Conservation (phyloP, 306 rosid genomes). For the Cercis canadensis region DNA sequence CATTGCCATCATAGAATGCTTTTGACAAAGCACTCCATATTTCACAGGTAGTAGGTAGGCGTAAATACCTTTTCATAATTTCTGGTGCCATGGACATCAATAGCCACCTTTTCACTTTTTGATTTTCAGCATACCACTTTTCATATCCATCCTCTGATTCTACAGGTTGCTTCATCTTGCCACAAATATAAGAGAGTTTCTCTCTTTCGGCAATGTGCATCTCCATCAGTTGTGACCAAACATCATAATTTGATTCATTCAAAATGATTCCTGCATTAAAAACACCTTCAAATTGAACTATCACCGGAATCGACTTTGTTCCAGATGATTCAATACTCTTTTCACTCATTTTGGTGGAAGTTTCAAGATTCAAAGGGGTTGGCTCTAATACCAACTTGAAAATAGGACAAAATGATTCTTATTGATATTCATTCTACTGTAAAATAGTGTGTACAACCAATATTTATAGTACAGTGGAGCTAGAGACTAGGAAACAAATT, state of each 20-base stretch:
- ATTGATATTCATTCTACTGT: too few relatives aligned
- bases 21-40: conserved; percentile 27
- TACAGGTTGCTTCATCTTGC: not conserved
- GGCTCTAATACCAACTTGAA: too few relatives aligned
- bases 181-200: conserved; percentile 16
- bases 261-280: conserved; percentile 5
- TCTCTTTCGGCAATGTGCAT: too few relatives aligned
- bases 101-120: not conserved
- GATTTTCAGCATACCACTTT: not conserved
- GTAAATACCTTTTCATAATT: conserved; percentile 22
- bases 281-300: not conserved
- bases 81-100: conserved; percentile 20
- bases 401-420: too few relatives aligned
- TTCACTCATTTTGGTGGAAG: conserved; percentile 5
- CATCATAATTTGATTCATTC: not conserved
- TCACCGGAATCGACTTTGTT: not conserved
- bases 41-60: not conserved
- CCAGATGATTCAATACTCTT: not conserved
- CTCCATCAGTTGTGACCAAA: too few relatives aligned
- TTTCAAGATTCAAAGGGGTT: too few relatives aligned
- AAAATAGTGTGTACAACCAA: too few relatives aligned
- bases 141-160: not conserved
- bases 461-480: too few relatives aligned
- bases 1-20: conserved; percentile 29
- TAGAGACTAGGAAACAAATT: too few relatives aligned